Evolutionary conservation across 192 early-diverging fungal genomes (phyloP).

Genomic region (Coemansia sp.): DNA sequence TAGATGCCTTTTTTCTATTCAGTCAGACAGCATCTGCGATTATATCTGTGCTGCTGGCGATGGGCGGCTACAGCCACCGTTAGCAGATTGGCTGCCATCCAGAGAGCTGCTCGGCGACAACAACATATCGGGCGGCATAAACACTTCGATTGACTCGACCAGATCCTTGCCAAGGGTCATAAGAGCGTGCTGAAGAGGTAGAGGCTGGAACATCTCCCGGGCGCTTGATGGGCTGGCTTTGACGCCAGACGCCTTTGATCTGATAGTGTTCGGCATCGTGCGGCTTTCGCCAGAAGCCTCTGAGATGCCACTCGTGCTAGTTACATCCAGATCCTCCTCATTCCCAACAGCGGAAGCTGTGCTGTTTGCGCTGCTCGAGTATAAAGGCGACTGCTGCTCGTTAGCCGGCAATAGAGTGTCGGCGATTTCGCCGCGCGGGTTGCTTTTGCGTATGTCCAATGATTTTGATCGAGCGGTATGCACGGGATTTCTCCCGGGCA

Average conservation of each 20-base stretch:
- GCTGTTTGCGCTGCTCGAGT: conserved; percentile 4
- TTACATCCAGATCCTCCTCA: conserved; percentile 1
- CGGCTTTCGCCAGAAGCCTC: conserved; percentile 1
- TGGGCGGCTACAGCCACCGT: neutral
- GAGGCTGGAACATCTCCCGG: neutral
- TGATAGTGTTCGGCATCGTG: conserved; percentile 3
- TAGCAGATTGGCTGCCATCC: neutral
- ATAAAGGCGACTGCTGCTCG: neutral
- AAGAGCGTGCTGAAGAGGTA: conserved; percentile 8
- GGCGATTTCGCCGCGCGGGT: neutral
- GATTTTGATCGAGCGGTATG: conserved; percentile 20
- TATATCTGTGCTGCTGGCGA: neutral
- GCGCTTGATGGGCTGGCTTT: neutral
- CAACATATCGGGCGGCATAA: neutral
- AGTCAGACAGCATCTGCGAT: too few relatives aligned
- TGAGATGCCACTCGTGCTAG: neutral
- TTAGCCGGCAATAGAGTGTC: neutral
- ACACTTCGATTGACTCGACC: conserved; percentile 27
- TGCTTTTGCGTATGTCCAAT: conserved; percentile 8
- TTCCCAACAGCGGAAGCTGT: neutral
- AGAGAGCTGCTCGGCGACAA: neutral
- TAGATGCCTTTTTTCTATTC: too few relatives aligned
- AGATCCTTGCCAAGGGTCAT: conserved; percentile 33
- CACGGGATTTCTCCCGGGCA: neutral
- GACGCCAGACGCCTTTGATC: neutral